Evolutionary conservation across 805 yeast species (phyloP).

Genomic region (Yamadazyma sp.): DNA sequence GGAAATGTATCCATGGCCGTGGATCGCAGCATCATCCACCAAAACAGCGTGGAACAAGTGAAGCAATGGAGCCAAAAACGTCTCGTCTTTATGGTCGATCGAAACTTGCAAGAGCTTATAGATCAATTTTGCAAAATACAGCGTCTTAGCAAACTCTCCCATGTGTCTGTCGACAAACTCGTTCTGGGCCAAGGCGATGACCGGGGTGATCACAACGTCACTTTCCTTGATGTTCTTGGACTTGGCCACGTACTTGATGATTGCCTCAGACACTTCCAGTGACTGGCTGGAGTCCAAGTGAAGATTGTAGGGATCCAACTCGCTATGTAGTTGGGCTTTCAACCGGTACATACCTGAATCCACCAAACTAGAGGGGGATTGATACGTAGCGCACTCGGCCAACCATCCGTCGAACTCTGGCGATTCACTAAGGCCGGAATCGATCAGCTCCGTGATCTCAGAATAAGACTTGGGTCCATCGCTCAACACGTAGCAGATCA

Average conservation of each 20-base stretch:
- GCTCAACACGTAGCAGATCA: constrained; percentile 52
- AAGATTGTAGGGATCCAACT: constrained; percentile 63
- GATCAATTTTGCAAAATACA: constrained; percentile 54
- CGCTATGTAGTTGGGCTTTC: constrained; percentile 51
- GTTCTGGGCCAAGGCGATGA: constrained; percentile 28
- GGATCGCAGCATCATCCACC: constrained; percentile 45
- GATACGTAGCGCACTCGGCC: constrained; percentile 60
- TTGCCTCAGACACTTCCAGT: constrained; percentile 50
- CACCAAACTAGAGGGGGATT: constrained; percentile 57
- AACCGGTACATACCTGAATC: constrained; percentile 68
- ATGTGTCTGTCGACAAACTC: constrained; percentile 38
- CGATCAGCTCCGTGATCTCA: constrained; percentile 32
- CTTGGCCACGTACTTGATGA: constrained; percentile 45
- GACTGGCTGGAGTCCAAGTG: constrained; percentile 48
- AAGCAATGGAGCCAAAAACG: constrained; percentile 57
- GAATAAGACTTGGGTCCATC: constrained; percentile 57
- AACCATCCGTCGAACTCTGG: constrained; percentile 49
- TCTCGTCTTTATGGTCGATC: constrained; percentile 50
- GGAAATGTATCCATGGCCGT: constrained; percentile 41
- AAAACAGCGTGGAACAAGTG: constrained; percentile 70
- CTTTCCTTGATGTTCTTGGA: constrained; percentile 35
- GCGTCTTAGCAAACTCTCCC: constrained; percentile 52
- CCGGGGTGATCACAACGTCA: constrained; percentile 52
- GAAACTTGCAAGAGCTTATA: constrained; percentile 58
- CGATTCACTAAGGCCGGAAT: background rate